Evolutionary conservation across 176 grass and related monocot species (phyloP).

Genomic region (Aegilops longissima): DNA sequence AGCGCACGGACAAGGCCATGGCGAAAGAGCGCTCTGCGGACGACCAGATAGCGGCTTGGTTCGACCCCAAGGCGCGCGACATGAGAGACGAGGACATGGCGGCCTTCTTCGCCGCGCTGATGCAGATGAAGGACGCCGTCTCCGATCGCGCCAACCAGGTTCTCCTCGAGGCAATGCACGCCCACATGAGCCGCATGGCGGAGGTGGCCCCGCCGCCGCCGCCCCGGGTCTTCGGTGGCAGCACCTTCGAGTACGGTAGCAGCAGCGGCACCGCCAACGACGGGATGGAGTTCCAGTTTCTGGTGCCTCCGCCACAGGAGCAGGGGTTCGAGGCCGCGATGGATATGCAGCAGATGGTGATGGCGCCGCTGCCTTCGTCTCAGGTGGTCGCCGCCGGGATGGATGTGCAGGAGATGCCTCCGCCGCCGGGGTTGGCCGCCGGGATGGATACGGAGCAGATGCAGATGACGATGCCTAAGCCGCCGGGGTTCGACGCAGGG

Average conservation of each 20-base stretch:
- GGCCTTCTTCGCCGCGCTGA: not conserved
- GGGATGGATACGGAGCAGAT: not conserved
- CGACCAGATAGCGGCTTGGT: not conserved
- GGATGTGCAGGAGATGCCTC: not conserved
- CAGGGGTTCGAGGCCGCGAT: too few relatives aligned
- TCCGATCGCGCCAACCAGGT: not conserved
- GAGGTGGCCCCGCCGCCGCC: too few relatives aligned
- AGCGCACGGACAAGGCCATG: not conserved
- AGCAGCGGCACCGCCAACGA: not conserved
- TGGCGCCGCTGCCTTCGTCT: too few relatives aligned
- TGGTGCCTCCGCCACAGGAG: too few relatives aligned
- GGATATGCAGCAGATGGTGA: too few relatives aligned
- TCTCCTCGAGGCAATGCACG: not conserved
- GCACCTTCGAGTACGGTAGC: not conserved
- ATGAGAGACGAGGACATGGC: not conserved
- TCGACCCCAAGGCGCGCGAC: not conserved
- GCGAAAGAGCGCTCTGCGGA: not conserved
- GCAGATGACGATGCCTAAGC: not conserved
- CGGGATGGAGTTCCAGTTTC: not conserved
- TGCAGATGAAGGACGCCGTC: not conserved
- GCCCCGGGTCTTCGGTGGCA: not conserved
- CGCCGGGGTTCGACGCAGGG: too few relatives aligned
- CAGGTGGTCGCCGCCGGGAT: not conserved
- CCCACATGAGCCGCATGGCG: too few relatives aligned
- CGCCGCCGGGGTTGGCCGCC: not conserved